Percentiles rank a stretch among this genome's conserved stretches.
phyloP scores from a whole-genome alignment of 2,329 filamentous ascomycete species.

The Apiospora saccharicola region DNA sequence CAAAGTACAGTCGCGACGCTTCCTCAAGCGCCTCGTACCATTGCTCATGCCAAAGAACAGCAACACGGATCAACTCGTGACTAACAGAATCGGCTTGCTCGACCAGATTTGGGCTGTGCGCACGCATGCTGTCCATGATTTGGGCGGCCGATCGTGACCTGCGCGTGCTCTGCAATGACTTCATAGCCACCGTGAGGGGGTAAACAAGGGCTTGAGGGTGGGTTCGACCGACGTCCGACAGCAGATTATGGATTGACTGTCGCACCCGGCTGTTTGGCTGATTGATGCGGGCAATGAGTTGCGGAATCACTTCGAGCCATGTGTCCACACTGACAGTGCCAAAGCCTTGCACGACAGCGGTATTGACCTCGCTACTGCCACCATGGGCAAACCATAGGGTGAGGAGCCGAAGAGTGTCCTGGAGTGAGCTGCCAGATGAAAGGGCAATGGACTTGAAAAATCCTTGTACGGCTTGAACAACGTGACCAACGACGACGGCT shows the following conservation, averaged over 20 bases:
- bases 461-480: constrained; percentile 91
- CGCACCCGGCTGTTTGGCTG: constrained; percentile 91
- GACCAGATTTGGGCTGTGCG: constrained; percentile 90
- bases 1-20: constrained; percentile 95
- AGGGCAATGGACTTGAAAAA: constrained; percentile 98
- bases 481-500: constrained; percentile 80
- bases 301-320: constrained; percentile 97
- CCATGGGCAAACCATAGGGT: constrained; percentile 98
- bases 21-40: constrained; percentile 99
- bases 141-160: constrained; percentile 87
- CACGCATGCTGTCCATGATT: constrained; percentile 98
- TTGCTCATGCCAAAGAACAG: constrained; percentile 97
- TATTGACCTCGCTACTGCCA: constrained; percentile 85
- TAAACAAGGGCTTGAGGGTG: constrained; percentile 98
- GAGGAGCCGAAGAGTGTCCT: constrained; percentile 90
- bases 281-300: constrained; percentile 96
- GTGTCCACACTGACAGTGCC: constrained; percentile 93
- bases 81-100: constrained; percentile 96
- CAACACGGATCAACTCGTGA: constrained; percentile 94
- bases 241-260: constrained; percentile 87
- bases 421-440: constrained; percentile 89
- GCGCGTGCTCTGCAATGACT: constrained; percentile 82
- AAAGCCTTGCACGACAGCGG: constrained; percentile 88
- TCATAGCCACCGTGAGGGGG: constrained; percentile 96
- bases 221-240: constrained; percentile 90